phyloP scores from a whole-genome alignment of 2,329 filamentous ascomycete genomes.

The Grosmannia clavigera region DNA sequence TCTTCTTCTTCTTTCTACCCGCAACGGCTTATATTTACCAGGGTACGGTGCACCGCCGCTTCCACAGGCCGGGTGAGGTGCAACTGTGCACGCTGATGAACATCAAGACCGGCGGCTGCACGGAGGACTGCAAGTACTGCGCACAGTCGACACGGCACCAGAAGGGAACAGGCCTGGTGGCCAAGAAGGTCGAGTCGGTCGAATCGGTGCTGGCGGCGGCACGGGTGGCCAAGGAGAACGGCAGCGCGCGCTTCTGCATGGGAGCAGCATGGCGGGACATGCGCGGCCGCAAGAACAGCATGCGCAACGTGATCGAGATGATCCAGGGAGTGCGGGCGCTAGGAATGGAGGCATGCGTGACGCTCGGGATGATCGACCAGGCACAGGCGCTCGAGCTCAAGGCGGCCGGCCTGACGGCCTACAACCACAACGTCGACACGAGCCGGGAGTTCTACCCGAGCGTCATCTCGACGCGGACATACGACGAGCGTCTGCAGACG shows the following conservation, averaged over 20 bases:
- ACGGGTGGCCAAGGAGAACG: conserved; percentile 64
- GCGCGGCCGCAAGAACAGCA: conserved; percentile 72
- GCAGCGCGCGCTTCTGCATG: conserved; percentile 90
- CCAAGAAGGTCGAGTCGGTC: conserved; percentile 67
- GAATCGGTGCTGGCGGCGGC: conserved; percentile 72
- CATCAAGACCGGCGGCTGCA: conserved; percentile 90
- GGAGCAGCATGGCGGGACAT: conserved; percentile 90
- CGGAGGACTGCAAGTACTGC: conserved; percentile 87
- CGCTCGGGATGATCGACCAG: conserved; percentile 80
- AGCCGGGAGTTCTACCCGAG: conserved; percentile 79
- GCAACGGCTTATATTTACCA: conserved; percentile 20
- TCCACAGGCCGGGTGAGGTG: conserved; percentile 72
- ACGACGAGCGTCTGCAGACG: conserved; percentile 76
- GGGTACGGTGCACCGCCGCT: conserved; percentile 68
- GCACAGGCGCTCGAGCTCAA: conserved; percentile 73
- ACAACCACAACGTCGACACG: conserved; percentile 92
- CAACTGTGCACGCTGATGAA: conserved; percentile 94
- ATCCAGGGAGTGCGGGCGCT: conserved; percentile 66
- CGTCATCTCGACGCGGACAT: conserved; percentile 73
- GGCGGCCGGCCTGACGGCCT: conserved; percentile 73
- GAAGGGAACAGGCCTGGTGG: conserved; percentile 64
- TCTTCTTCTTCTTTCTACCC: background rate
- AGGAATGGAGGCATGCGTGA: conserved; percentile 90
- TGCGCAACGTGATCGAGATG: conserved; percentile 81
- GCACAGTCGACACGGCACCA: conserved; percentile 74